Conservation (phyloP, 768 basidiomycete genomes). For the Coprinopsis cinerea region DNA sequence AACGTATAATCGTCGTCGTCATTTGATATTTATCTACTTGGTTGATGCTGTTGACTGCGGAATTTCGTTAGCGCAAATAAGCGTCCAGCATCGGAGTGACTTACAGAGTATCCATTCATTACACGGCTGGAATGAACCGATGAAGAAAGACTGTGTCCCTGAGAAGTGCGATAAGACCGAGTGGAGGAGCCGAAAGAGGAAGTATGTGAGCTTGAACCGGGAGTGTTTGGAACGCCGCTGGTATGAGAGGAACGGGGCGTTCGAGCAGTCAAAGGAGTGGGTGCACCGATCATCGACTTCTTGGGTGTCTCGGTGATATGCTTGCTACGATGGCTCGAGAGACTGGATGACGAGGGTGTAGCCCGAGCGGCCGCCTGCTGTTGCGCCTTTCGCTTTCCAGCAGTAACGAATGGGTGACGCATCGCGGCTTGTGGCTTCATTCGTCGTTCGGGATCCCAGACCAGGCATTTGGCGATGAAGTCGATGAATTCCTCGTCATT, state of each 20-base stretch:
- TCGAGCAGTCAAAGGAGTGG: slow-evolving; percentile 81
- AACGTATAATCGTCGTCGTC: neutral
- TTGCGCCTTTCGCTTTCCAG: slow-evolving; percentile 50
- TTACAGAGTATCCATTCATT: slow-evolving; percentile 63
- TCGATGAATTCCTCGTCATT: slow-evolving; percentile 96
- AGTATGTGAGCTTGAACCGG: slow-evolving; percentile 44
- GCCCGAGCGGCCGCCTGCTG: slow-evolving; percentile 41
- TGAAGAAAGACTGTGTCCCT: slow-evolving; percentile 62
- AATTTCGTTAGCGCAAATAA: slow-evolving; percentile 10
- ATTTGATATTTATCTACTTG: slow-evolving; percentile 24
- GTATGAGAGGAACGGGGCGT: slow-evolving; percentile 46
- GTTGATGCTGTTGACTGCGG: slow-evolving; percentile 30
- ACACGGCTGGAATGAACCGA: slow-evolving; percentile 75
- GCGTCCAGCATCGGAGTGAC: slow-evolving; percentile 22
- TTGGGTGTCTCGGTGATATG: slow-evolving; percentile 66
- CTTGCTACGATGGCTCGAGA: slow-evolving; percentile 50
- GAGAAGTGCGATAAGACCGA: slow-evolving; percentile 61
- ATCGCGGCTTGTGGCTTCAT: slow-evolving; percentile 91
- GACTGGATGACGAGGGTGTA: slow-evolving; percentile 52
- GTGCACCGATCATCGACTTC: slow-evolving; percentile 86
- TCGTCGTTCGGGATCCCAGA: slow-evolving; percentile 96
- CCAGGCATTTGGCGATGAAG: slow-evolving; percentile 94
- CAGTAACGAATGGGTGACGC: slow-evolving; percentile 83
- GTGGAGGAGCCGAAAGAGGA: slow-evolving; percentile 59
- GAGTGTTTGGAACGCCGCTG: slow-evolving; percentile 52